These are phyloP conservation scores for Mercurialis annua DNA, from an alignment of 345 rosid genomes.

Conservation along the genomic window DNA sequence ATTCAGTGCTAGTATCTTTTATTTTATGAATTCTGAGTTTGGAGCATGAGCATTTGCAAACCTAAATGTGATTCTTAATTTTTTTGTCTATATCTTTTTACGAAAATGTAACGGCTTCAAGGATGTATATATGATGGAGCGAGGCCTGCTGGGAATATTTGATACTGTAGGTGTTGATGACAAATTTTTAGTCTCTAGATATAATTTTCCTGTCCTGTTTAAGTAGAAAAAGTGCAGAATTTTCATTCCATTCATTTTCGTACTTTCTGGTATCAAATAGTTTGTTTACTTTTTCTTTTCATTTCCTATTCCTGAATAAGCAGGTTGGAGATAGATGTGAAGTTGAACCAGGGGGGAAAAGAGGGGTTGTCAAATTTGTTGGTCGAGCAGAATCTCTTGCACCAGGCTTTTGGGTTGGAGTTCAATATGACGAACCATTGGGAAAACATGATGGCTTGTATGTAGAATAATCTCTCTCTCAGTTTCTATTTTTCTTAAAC, in stretches of 20 bases:
- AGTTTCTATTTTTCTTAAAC: background rate
- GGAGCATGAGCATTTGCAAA: background rate
- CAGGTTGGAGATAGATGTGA: conserved; percentile 90
- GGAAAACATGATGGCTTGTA: conserved; percentile 98
- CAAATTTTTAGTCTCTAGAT: background rate
- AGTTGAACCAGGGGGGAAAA: conserved; percentile 89
- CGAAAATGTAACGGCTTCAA: background rate
- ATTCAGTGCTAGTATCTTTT: background rate
- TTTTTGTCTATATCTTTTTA: background rate
- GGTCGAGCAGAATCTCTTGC: conserved; percentile 78
- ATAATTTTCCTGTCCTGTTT: background rate
- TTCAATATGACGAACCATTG: conserved; percentile 89
- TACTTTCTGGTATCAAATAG: conserved; percentile 4
- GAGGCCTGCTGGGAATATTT: background rate
- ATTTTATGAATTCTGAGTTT: background rate
- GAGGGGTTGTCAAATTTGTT: conserved; percentile 76
- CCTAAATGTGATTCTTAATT: background rate
- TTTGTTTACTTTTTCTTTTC: conserved; percentile 1
- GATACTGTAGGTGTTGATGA: background rate
- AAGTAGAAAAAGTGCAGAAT: too few species aligned
- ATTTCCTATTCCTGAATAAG: conserved; percentile 6
- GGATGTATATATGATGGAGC: background rate
- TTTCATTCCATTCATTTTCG: background rate
- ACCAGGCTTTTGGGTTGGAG: conserved; percentile 90
- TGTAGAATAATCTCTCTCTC: conserved; percentile 17